phyloP scores from a whole-genome alignment of 176 grass and related monocot species.

The Aegilops umbellulata region DNA sequence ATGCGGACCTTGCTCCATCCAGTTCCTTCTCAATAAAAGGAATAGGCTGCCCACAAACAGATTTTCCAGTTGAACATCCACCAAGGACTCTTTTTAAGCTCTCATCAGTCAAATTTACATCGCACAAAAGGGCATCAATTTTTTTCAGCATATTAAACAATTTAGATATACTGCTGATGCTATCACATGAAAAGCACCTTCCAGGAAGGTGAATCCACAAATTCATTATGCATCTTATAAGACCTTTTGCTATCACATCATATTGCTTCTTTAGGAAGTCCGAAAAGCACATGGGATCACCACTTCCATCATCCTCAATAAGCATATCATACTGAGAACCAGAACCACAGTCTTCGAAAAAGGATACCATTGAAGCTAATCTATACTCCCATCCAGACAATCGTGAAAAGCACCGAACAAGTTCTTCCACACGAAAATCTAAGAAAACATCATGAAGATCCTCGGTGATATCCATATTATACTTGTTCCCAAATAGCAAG shows the following conservation, averaged over 20 bases:
- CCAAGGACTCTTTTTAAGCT: constrained; percentile 37
- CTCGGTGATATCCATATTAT: constrained; percentile 56
- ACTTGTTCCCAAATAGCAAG: neutral
- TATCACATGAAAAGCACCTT: constrained; percentile 29
- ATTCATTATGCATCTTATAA: constrained; percentile 45
- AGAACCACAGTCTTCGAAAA: constrained; percentile 45
- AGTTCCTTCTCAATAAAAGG: constrained; percentile 28
- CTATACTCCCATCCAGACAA: constrained; percentile 36
- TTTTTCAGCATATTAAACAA: constrained; percentile 36
- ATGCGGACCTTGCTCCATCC: constrained; percentile 27
- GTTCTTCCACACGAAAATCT: constrained; percentile 51
- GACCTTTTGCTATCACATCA: neutral
- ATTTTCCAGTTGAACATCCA: neutral
- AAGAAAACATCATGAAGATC: constrained; percentile 66
- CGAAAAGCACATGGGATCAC: constrained; percentile 14
- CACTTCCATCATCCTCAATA: constrained; percentile 19
- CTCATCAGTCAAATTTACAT: constrained; percentile 34
- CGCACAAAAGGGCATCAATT: constrained; percentile 19
- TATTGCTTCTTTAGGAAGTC: constrained; percentile 53
- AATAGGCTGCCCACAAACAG: neutral
- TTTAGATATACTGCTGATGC: constrained; percentile 19
- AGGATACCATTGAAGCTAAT: constrained; percentile 45
- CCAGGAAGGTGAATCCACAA: constrained; percentile 55
- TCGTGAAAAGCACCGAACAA: constrained; percentile 52
- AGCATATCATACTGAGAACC: constrained; percentile 40